Evolutionary conservation across 306 rosid species (phyloP), one percentile per base, ranked within the genome.

Genomic region (Quercus gilva): DNA sequence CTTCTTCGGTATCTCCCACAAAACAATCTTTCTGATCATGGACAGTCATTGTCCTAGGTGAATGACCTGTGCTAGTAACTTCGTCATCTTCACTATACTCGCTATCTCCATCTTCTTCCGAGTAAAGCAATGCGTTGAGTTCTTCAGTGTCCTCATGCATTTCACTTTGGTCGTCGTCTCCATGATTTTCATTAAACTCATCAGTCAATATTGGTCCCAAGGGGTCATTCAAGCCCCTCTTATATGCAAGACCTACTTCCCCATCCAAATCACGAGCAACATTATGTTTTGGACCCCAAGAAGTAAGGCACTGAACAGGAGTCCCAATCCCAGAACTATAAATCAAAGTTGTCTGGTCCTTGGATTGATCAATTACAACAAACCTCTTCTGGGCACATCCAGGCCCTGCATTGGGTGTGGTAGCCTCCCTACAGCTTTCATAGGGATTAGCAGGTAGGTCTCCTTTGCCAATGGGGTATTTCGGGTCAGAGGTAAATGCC

Each of bases 41-140:
- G 31, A 85, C 77, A 58, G 94, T 86, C 96, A 84, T 87, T 55
- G 94, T 87, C 74, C 97, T 88, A 0, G 98, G 98, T 0, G 98
- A 93, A 85, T 91, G 99, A 14, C 98, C 99, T 4, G 99, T 96
- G 92, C 99, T 96, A 6, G 98, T 88, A 73, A 96, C 96, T 85
- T 96, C 99, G 78, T 93, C 98, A 6, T 92, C 98, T 81, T 87
- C 74, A 2, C 84, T 85, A 73, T 81, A 86, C n/a, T 67, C 72
- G 45, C 85, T 85, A 25, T 91, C 87, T n/a, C 74, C 74, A 21
- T 79, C 91, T 23, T 93, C 88, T 14, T 92, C 97, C 0, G 99
- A 96, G 86, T 91, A 91, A 41, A 96, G 97, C 81, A 96, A 84
- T 8, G 99, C 99, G 76, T 96, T 85, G 69, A 96, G 92, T 80